phyloP scores from a whole-genome alignment of 345 rosid genomes.

The Brassica juncea region DNA sequence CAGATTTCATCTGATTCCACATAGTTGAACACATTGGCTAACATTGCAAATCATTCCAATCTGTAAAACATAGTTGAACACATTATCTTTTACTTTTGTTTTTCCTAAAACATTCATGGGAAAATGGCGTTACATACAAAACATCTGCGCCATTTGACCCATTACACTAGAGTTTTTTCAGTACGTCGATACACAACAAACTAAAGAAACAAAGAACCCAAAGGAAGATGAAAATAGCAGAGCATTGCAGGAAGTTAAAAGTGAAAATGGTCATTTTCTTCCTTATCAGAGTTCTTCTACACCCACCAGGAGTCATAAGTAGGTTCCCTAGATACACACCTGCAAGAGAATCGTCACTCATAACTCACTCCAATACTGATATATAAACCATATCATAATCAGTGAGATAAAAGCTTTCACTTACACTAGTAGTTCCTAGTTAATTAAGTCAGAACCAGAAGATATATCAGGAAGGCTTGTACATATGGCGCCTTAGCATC shows the following conservation, averaged over 20 bases:
- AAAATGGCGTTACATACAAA: constrained; percentile 54
- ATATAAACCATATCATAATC: not conserved
- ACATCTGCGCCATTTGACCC: constrained; percentile 43
- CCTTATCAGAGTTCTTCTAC: constrained; percentile 47
- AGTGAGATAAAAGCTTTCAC: not conserved
- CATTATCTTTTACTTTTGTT: not conserved
- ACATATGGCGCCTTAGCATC: constrained; percentile 70
- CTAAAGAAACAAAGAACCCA: constrained; percentile 30
- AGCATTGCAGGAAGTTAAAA: constrained; percentile 28
- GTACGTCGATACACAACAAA: constrained; percentile 49
- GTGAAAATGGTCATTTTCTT: constrained; percentile 38
- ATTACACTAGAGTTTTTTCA: constrained; percentile 42
- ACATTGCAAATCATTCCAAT: constrained; percentile 11
- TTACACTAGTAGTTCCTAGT: constrained; percentile 43
- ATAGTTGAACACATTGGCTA: not conserved
- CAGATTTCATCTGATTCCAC: not conserved
- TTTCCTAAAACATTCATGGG: constrained; percentile 40
- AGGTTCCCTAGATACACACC: constrained; percentile 50
- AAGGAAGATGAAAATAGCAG: constrained; percentile 28
- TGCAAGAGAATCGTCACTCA: constrained; percentile 35
- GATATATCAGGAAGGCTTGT: constrained; percentile 57
- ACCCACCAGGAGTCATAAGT: constrained; percentile 25
- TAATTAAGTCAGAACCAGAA: constrained; percentile 42
- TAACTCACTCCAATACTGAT: constrained; percentile 6
- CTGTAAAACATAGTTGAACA: not conserved